Evolutionary conservation across 2,329 filamentous ascomycete genomes (phyloP).

Genomic region (Xylaria sp.): DNA sequence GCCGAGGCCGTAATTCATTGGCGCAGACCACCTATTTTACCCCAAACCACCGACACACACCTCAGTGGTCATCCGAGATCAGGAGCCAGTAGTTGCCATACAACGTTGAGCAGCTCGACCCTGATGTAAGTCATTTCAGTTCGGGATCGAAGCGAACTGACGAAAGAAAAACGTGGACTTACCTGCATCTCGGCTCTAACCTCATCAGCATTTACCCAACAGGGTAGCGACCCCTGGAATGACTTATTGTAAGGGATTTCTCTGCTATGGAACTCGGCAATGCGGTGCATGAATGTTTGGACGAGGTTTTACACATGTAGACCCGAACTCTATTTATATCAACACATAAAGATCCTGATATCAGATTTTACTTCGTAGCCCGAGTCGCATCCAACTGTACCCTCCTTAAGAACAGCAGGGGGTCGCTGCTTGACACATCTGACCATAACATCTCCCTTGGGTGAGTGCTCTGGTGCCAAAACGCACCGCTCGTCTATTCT

Average conservation of each 20-base stretch:
- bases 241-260: background rate
- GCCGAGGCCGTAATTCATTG: conserved; percentile 23
- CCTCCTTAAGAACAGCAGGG: conserved; percentile 21
- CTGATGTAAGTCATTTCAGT: conserved; percentile 22
- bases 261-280: conserved; percentile 31
- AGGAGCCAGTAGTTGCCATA: conserved; percentile 34
- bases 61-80: conserved; percentile 38
- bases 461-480: conserved; percentile 17
- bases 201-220: conserved; percentile 40
- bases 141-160: background rate
- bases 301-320: conserved; percentile 35
- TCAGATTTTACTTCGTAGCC: conserved; percentile 8
- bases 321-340: conserved; percentile 31
- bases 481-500: conserved; percentile 33
- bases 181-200: conserved; percentile 41
- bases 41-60: conserved; percentile 29
- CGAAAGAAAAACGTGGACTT: conserved; percentile 9
- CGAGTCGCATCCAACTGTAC: conserved; percentile 21
- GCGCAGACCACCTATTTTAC: conserved; percentile 12
- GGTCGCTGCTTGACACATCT: conserved; percentile 28
- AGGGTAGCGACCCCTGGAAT: conserved; percentile 34
- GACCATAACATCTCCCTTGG: conserved; percentile 1
- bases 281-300: conserved; percentile 35
- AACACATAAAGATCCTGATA: conserved; percentile 33
- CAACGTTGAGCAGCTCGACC: conserved; percentile 38